Evolutionary conservation across 2,329 filamentous ascomycete genomes (phyloP).

Genomic region (Coniella vitis): DNA sequence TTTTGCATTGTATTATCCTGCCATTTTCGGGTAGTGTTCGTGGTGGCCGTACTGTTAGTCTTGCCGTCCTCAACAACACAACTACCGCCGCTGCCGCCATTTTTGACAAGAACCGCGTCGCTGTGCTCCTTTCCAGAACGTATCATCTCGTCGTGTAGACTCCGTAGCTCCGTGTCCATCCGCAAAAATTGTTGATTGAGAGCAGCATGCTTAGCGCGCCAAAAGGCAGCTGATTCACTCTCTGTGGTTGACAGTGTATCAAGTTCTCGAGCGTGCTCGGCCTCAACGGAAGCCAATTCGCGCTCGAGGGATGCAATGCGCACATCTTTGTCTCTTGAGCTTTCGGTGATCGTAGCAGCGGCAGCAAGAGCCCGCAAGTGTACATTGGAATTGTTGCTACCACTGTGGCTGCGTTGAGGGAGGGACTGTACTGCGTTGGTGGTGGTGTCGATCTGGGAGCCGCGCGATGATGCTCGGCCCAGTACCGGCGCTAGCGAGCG

Average conservation of each 20-base stretch:
- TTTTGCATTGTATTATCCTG: conserved; percentile 34
- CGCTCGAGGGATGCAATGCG: conserved; percentile 46
- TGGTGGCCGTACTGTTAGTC: too few species aligned
- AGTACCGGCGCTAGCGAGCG: too few species aligned
- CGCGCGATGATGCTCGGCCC: too few species aligned
- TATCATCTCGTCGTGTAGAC: conserved; percentile 40
- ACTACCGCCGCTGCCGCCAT: too few species aligned
- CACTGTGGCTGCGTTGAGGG: neutral
- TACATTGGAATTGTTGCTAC: conserved; percentile 10
- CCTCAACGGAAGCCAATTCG: conserved; percentile 46
- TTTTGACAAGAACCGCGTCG: conserved; percentile 31
- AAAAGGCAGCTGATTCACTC: conserved; percentile 48
- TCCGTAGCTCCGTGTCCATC: conserved; percentile 45
- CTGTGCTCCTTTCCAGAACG: conserved; percentile 40
- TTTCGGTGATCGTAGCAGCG: conserved; percentile 16
- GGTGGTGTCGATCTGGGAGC: too few species aligned
- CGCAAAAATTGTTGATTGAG: conserved; percentile 47
- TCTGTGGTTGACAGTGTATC: conserved; percentile 47
- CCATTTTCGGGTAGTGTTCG: too few species aligned
- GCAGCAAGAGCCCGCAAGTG: neutral
- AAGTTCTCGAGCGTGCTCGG: conserved; percentile 46
- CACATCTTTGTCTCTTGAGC: conserved; percentile 40
- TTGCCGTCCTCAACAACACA: too few species aligned
- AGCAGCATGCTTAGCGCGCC: conserved; percentile 48
- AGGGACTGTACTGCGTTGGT: too few species aligned